These are phyloP conservation scores for Salinomyces thailandicus DNA, from an alignment of 2,329 filamentous ascomycete species.

Conservation along the genomic window DNA sequence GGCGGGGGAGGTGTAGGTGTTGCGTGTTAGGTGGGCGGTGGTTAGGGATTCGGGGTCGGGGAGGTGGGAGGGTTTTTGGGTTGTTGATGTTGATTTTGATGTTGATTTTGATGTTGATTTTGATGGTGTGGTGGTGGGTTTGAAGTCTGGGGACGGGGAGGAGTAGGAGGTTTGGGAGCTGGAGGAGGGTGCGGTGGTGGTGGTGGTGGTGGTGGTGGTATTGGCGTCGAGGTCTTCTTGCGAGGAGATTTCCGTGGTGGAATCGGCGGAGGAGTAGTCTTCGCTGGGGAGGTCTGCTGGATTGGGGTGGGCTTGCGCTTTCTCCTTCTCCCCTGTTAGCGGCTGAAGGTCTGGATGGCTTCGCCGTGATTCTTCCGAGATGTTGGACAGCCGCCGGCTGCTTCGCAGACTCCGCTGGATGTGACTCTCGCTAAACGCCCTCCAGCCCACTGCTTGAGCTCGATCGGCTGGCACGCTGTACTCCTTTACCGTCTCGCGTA, in stretches of 20 bases:
- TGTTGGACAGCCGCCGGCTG: constrained; percentile 31
- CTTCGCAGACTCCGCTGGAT: constrained; percentile 74
- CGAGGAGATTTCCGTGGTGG: constrained; percentile 13
- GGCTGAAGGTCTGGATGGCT: neutral
- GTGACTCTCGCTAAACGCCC: constrained; percentile 66
- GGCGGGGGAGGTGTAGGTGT: constrained; percentile 77
- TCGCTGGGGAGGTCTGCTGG: constrained; percentile 6
- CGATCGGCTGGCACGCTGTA: constrained; percentile 51
- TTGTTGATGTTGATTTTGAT: constrained; percentile 1
- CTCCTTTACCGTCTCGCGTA: constrained; percentile 76
- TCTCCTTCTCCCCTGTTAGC: neutral
- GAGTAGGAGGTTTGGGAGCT: constrained; percentile 29
- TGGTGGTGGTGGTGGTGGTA: no score
- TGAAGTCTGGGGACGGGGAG: constrained; percentile 30
- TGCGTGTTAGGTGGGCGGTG: constrained; percentile 65
- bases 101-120: constrained; percentile 3
- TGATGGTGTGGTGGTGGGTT: constrained; percentile 21
- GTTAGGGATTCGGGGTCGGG: constrained; percentile 85
- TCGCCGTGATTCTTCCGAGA: constrained; percentile 23
- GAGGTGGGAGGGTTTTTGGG: constrained; percentile 15
- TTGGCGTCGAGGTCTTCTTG: constrained; percentile 17
- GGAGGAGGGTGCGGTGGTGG: constrained; percentile 26
- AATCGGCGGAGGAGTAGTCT: constrained; percentile 12
- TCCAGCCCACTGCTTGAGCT: neutral
- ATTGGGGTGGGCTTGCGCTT: neutral